phyloP scores from a whole-genome alignment of 768 basidiomycete genomes.

The Termitomyces sp. region DNA sequence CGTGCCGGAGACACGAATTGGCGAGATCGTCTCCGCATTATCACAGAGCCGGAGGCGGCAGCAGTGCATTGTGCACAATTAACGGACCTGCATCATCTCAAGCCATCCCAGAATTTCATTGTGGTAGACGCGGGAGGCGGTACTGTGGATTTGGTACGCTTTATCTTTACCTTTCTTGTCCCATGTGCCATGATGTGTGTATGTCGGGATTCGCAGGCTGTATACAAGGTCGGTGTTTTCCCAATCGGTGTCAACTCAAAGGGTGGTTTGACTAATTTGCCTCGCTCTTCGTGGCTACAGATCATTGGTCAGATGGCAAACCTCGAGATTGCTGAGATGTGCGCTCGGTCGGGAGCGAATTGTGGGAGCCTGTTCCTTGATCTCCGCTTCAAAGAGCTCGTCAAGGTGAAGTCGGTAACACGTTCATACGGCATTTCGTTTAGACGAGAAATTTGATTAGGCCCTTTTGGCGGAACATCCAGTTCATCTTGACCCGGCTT shows the following conservation, averaged over 20 bases:
- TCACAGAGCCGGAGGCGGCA: conserved; percentile 83
- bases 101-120: conserved; percentile 79
- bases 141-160: conserved; percentile 42
- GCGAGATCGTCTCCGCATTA: conserved; percentile 79
- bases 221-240: conserved; percentile 43
- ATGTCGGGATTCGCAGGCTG: conserved; percentile 27
- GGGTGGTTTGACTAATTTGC: neutral
- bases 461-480: conserved; percentile 76
- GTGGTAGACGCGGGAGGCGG: conserved; percentile 92
- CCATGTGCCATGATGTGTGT: conserved; percentile 15
- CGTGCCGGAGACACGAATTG: conserved; percentile 66
- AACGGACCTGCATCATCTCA: conserved; percentile 73
- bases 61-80: conserved; percentile 85
- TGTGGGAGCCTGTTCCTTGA: conserved; percentile 88
- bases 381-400: conserved; percentile 77
- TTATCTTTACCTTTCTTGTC: conserved; percentile 10
- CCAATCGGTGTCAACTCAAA: neutral
- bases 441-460: conserved; percentile 10
- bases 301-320: conserved; percentile 75
- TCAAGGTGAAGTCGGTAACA: conserved; percentile 37
- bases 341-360: conserved; percentile 80
- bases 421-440: neutral
- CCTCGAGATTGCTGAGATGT: conserved; percentile 91
- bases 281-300: conserved; percentile 24
- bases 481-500: conserved; percentile 74